Evolutionary conservation across 2,329 filamentous ascomycete species (phyloP), one percentile per base, ranked within the genome.

Genomic region (Elsinoe perseae): DNA sequence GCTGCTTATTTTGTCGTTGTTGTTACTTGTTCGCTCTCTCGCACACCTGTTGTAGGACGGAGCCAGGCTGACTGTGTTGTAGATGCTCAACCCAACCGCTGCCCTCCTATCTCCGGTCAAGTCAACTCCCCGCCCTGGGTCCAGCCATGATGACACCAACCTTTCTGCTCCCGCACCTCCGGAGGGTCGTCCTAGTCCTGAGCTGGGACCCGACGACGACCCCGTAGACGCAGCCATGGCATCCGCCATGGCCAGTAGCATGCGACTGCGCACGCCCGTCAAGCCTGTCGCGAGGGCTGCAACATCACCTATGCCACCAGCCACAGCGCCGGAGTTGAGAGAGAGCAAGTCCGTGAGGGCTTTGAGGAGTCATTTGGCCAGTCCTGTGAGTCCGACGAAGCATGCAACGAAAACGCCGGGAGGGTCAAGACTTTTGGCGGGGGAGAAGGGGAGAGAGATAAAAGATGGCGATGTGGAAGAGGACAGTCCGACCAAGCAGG

Each of bases 401-500:
- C 30, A 27, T 20, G 4, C 27, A 10, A 52, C 12, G 27, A 25
- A 21, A 27, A 10, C 20, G 50, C 12, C 25, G 50, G 25, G 27
- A 30, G 28, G 18, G 3, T n/a, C 12, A n/a, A 23, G 9, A 12
- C n/a, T 7, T 4, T 18, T 14, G 27, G 16, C n/a, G 23, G 20
- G 28, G 20, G 27, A 18, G 28, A 38, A 23, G 27, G 53, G 40
- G 12, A 54, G 50, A 7, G 14, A n/a, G 20, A 54, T 16, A 21
- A 20, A 18, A 21, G 34, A 42, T 4, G 10, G 16, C 4, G 34
- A 9, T 16, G 53, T 10, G 18, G 53, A n/a, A 6, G 57, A 9
- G 59, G 48, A 38, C 52, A 57, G 36, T 25, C 40, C 50, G 38
- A 46, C 14, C 1, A 68, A 70, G 32, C 4, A 4, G 0, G 68